Evolutionary conservation across 768 basidiomycete species (phyloP).

Genomic region (Leucocoprinus birnbaumii): DNA sequence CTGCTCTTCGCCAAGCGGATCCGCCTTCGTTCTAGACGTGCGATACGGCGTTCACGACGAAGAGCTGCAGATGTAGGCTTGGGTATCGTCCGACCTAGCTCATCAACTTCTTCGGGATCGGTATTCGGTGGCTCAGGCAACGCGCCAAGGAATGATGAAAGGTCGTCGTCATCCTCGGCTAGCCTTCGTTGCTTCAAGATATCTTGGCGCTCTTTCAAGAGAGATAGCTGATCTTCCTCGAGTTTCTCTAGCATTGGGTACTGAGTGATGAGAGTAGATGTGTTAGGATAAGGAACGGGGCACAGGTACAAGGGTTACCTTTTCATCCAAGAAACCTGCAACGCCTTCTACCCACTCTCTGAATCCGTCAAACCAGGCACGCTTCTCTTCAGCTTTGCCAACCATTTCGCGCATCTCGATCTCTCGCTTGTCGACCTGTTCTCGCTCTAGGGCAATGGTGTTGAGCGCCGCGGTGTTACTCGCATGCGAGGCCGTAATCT

Average conservation of each 20-base stretch:
- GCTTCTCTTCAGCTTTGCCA: slow-evolving; percentile 68
- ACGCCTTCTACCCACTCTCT: slow-evolving; percentile 80
- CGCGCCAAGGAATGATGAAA: slow-evolving; percentile 64
- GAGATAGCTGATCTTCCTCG: slow-evolving; percentile 69
- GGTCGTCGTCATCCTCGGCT: slow-evolving; percentile 81
- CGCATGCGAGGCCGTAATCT: slow-evolving; percentile 67
- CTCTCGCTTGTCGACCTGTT: slow-evolving; percentile 64
- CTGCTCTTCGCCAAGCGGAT: slow-evolving; percentile 32
- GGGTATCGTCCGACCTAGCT: slow-evolving; percentile 52
- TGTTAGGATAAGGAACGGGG: slow-evolving; percentile 11
- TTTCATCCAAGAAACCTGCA: slow-evolving; percentile 85
- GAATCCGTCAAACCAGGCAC: slow-evolving; percentile 80
- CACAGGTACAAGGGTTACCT: slow-evolving; percentile 41
- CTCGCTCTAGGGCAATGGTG: slow-evolving; percentile 59
- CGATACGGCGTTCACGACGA: slow-evolving; percentile 54
- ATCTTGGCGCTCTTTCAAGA: slow-evolving; percentile 70
- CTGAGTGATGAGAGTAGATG: slow-evolving; percentile 46
- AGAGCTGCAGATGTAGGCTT: slow-evolving; percentile 41
- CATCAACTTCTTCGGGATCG: slow-evolving; percentile 48
- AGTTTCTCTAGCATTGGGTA: slow-evolving; percentile 76
- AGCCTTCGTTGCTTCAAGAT: slow-evolving; percentile 66
- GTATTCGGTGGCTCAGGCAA: slow-evolving; percentile 25
- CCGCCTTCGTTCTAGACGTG: slow-evolving; percentile 54
- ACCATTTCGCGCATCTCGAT: slow-evolving; percentile 75
- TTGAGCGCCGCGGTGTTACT: slow-evolving; percentile 54